Evolutionary conservation across 441 rosid genomes (phyloP).

Genomic region (Bruguiera hainesii): DNA sequence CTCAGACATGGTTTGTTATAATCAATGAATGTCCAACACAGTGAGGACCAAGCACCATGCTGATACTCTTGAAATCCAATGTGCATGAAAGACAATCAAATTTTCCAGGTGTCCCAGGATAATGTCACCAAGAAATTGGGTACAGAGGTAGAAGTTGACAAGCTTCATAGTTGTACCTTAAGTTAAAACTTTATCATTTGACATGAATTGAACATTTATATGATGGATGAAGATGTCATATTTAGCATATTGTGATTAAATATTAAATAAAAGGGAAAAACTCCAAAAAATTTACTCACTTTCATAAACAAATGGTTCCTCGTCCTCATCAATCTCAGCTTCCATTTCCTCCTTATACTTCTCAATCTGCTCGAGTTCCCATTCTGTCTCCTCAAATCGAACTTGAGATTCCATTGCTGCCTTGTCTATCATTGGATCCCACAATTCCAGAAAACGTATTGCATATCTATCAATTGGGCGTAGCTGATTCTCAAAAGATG

Average conservation of each 20-base stretch:
- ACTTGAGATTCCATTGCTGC: slow-evolving; percentile 68
- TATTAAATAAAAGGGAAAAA: slow-evolving; percentile 2
- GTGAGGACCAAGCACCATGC: too few relatives aligned
- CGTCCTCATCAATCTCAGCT: slow-evolving; percentile 99
- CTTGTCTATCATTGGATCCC: slow-evolving; percentile 96
- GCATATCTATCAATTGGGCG: slow-evolving; percentile 99
- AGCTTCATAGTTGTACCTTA: too few relatives aligned
- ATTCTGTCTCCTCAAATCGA: slow-evolving; percentile 83
- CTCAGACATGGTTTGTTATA: too few relatives aligned
- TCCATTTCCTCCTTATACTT: slow-evolving; percentile 99
- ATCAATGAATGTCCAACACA: too few relatives aligned
- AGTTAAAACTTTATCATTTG: too few relatives aligned
- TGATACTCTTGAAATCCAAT: too few relatives aligned
- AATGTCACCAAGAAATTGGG: too few relatives aligned
- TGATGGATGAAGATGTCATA: not conserved
- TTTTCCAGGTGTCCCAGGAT: too few relatives aligned
- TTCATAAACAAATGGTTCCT: slow-evolving; percentile 97
- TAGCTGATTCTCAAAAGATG: slow-evolving; percentile 82
- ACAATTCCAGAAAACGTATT: slow-evolving; percentile 73
- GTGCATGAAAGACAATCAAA: too few relatives aligned
- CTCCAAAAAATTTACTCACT: slow-evolving; percentile 53
- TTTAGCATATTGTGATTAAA: not conserved
- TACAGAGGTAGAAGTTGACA: too few relatives aligned
- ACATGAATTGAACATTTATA: too few relatives aligned
- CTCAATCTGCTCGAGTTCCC: slow-evolving; percentile 98